A percentile compares a stretch with the other conserved stretches of the same genome.
Conservation (phyloP, 1,284 basidiomycete genomes). For the Tilletia setariae region DNA sequence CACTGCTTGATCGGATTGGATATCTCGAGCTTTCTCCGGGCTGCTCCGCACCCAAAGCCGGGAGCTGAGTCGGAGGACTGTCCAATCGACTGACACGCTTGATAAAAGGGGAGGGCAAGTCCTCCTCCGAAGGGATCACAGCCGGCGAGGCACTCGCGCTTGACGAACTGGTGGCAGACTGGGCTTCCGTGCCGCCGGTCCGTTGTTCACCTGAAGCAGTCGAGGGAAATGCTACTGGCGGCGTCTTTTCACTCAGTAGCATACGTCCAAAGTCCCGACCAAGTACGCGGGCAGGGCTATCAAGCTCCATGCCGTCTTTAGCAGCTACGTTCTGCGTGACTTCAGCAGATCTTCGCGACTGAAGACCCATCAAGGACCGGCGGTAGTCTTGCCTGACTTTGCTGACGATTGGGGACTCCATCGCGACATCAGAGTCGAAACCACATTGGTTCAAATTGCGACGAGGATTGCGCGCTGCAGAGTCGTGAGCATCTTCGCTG, state of each 20-base stretch:
- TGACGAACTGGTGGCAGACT: conserved; percentile 12
- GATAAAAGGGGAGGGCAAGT: conserved; percentile 27
- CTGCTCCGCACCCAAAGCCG: background rate
- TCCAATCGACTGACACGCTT: conserved; percentile 25
- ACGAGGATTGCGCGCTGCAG: background rate
- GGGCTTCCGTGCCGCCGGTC: background rate
- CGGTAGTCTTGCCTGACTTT: background rate
- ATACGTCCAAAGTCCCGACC: conserved; percentile 7
- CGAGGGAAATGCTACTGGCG: background rate
- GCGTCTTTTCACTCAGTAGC: background rate
- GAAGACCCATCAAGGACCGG: background rate
- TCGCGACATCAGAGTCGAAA: conserved; percentile 12
- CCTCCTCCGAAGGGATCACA: conserved; percentile 14
- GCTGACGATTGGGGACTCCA: conserved; percentile 3
- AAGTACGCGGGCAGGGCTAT: background rate
- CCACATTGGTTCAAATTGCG: background rate
- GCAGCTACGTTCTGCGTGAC: background rate
- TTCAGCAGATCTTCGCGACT: conserved; percentile 16
- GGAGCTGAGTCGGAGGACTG: background rate
- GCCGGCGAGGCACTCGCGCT: conserved; percentile 20
- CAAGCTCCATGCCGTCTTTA: background rate
- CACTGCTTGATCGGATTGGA: conserved; percentile 4
- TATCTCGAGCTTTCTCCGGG: background rate
- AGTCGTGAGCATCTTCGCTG: background rate
- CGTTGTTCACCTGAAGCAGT: conserved; percentile 3